Evolutionary conservation across 345 rosid genomes (phyloP).

Genomic region (Gossypium rotundifolium): DNA sequence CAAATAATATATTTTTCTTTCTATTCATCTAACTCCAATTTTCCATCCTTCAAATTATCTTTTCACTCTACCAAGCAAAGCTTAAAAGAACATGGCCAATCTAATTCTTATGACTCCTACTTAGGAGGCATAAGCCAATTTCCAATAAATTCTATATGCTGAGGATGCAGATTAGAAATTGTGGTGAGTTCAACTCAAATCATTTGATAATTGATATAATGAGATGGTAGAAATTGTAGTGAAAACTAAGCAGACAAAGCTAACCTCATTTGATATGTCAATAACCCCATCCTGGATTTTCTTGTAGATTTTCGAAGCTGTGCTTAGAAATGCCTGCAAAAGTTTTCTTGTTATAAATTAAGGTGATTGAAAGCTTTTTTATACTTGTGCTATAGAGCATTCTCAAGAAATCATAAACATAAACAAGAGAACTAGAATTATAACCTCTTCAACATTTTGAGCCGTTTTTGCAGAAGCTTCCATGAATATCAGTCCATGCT

Average conservation of each 20-base stretch:
- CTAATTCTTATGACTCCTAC: neutral
- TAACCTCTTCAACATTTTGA: neutral
- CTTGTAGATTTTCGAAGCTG: neutral
- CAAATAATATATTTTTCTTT: no score
- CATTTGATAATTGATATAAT: neutral
- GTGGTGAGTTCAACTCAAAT: neutral
- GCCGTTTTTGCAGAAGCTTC: neutral
- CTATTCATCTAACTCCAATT: no score
- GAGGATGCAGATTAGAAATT: neutral
- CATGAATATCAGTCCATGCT: neutral
- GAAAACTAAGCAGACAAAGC: neutral
- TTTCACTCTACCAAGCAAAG: no score
- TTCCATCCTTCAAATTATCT: no score
- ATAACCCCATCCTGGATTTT: neutral
- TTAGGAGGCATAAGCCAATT: neutral
- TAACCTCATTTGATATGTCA: neutral
- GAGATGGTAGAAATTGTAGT: neutral
- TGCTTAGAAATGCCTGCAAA: neutral
- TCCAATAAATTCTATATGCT: neutral
- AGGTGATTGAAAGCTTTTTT: neutral
- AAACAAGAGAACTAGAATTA: neutral
- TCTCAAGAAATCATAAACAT: neutral
- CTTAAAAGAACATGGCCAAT: neutral
- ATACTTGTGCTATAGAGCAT: neutral
- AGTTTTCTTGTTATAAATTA: neutral